These are phyloP conservation scores for Penicillium samsonianum DNA, from an alignment of 495 filamentous ascomycete genomes.

Conservation along the genomic window DNA sequence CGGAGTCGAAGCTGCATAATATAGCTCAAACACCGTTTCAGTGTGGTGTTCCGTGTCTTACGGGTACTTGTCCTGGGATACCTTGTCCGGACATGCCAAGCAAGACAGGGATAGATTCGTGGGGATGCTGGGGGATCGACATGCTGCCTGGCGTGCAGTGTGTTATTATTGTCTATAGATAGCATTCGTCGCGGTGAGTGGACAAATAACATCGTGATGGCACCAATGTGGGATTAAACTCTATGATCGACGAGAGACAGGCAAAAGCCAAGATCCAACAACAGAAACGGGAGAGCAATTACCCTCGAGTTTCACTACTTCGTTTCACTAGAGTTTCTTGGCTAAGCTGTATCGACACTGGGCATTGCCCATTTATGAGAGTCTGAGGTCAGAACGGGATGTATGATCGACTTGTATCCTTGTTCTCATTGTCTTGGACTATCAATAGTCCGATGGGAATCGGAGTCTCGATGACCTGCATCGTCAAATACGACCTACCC, in stretches of 20 bases:
- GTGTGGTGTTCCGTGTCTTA: not conserved
- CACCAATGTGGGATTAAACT: slow-evolving; percentile 1
- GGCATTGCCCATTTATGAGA: slow-evolving; percentile 7
- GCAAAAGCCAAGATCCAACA: slow-evolving; percentile 4
- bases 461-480: slow-evolving; percentile 1
- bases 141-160: slow-evolving; percentile 5
- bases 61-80: slow-evolving; percentile 2
- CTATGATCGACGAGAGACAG: slow-evolving; percentile 13
- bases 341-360: not conserved
- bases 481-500: slow-evolving; percentile 2
- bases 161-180: slow-evolving; percentile 4
- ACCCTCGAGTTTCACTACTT: not conserved
- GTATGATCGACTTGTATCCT: not conserved
- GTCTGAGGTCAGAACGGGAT: not conserved
- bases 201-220: not conserved
- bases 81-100: slow-evolving; percentile 11
- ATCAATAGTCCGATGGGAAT: not conserved
- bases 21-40: not conserved
- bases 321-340: slow-evolving; percentile 5
- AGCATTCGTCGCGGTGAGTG: not conserved
- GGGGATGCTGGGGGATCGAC: slow-evolving; percentile 8
- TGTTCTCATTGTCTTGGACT: slow-evolving; percentile 4
- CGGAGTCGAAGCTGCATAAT: not conserved
- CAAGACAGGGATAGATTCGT: slow-evolving; percentile 11
- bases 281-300: not conserved